Conservation (phyloP, 2,329 filamentous ascomycete genomes). For the Nothophaeocryptopus gaeumannii region DNA sequence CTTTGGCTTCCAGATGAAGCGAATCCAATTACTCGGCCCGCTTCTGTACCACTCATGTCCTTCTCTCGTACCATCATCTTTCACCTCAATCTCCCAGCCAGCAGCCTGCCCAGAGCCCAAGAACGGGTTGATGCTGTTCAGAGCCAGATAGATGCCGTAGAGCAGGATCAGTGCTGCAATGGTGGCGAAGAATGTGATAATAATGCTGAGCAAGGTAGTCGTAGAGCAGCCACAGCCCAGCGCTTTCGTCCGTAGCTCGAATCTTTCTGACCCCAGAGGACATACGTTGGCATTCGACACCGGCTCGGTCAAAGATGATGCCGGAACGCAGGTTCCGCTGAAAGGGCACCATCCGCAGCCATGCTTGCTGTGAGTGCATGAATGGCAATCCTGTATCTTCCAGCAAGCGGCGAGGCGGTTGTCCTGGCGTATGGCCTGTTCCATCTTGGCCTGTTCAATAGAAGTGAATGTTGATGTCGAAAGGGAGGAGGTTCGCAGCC, state of each 20-base stretch:
- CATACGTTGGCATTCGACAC: constrained; percentile 35
- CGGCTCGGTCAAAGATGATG: constrained; percentile 41
- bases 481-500: too few species aligned
- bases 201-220: constrained; percentile 44
- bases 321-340: constrained; percentile 43
- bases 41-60: constrained; percentile 25
- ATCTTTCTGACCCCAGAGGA: constrained; percentile 42
- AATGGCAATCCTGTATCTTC: constrained; percentile 33
- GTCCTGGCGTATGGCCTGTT: not conserved
- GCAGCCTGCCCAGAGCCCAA: constrained; percentile 30
- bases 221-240: constrained; percentile 48
- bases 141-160: constrained; percentile 26
- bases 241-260: constrained; percentile 44
- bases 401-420: constrained; percentile 30
- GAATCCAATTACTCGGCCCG: constrained; percentile 14
- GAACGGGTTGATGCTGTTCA: constrained; percentile 24
- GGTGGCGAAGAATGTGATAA: constrained; percentile 44
- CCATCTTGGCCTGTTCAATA: too few species aligned
- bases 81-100: constrained; percentile 32
- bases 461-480: too few species aligned
- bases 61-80: constrained; percentile 26
- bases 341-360: constrained; percentile 46
- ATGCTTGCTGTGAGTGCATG: constrained; percentile 29
- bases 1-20: constrained; percentile 6
- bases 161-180: constrained; percentile 39